Evolutionary conservation across 2,329 filamentous ascomycete species (phyloP), one percentile per base, ranked within the genome.

Genomic region (Macrophomina tecta): DNA sequence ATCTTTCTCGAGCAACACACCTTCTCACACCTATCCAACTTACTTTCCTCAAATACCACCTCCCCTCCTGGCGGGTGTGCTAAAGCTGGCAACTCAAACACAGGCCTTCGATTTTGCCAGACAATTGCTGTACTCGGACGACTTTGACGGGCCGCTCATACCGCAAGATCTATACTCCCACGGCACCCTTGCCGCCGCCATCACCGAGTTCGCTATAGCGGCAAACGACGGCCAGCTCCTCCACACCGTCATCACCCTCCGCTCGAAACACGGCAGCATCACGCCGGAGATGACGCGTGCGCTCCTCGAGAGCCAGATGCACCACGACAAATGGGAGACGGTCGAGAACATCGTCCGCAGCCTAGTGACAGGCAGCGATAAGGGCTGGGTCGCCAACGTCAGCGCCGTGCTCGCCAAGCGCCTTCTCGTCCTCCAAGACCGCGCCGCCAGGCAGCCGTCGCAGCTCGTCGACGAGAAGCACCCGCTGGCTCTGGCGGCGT

Each of bases 61-160:
- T 9, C 73, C 79, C 5, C 79, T 84, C 2, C 75, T 88, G 51
- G 84, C 82, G 2, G 77, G 79, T 28, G 73, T 88, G 30, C 76
- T 89, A 28, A 83, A 86, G 67, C 70, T 87, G 34, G 77, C 81
- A 28, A 84, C 81, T 0, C 77, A 81, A 23, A 77, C 81, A 14
- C 79, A 79, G 61, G 74, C 80, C 7, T 84, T 80, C 67, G 79
- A 82, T 16, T 78, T 88, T 64, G 86, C 83, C 4, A 78, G 81
- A 38, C 87, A 83, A 82, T 75, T 89, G 12, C 75, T 89, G 1
- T 81, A 82, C 65, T 82, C 82, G 0, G 71, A 80, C 9, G 85
- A 86, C 69, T 69, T 85, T 14, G 85, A 87, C 69, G 85, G 84
- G 0, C 84, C 85, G n/a, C 68, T 84, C 2, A 85, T 89, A 30